Base-by-base conservation (phyloP, 345 rosid genomes). In the Moricandia arvensis region DNA sequence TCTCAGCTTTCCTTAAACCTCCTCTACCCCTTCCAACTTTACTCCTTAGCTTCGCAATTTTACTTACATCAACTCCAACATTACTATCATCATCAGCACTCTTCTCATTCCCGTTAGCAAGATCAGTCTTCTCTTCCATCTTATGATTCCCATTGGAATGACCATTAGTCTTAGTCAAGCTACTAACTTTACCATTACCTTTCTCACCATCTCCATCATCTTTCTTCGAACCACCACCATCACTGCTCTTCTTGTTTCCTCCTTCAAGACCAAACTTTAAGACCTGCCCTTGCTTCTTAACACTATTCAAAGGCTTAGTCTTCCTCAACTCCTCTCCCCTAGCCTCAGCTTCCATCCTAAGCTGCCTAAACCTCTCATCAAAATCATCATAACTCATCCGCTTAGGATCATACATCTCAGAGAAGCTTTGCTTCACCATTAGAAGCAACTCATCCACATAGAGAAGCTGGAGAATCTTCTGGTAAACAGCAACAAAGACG, bases 401-500 rank as follows among this genome's bases (percentile, higher is more conserved):
- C 29, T 88, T 92, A 0, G 93, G 91, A 84, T 95, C 96, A 18
- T 95, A 95, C 15, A 95, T 85, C 81, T 88, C 84, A 0, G 93
- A 66, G 57, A 95, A 95, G 74, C 88, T 89, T 5, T 75, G 89
- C 86, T 81, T 93, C 33, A 90, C 89, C 89, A 87, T 72, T 0
- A 86, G 79, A 24, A 93, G 96, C 83, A 95, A 78, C 66, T 95
- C 99, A 68, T 95, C 99, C 51, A 93, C 98, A 69, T 95, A 95
- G 4, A 95, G 80, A 43, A 95, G 79, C 74, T 91, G 93, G 63
- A 95, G 96, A 65, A 95, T 89, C 53, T 87, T 86, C 85, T 95
- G 99, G 83, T 92, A 95, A 21, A 95, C 97, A 7, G 97, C 99
- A 31, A 95, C 98, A 62, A 95, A 95, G 13, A 95, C 99, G 21